phyloP scores from a whole-genome alignment of 768 basidiomycete genomes.

The Pleurotus platypus region DNA sequence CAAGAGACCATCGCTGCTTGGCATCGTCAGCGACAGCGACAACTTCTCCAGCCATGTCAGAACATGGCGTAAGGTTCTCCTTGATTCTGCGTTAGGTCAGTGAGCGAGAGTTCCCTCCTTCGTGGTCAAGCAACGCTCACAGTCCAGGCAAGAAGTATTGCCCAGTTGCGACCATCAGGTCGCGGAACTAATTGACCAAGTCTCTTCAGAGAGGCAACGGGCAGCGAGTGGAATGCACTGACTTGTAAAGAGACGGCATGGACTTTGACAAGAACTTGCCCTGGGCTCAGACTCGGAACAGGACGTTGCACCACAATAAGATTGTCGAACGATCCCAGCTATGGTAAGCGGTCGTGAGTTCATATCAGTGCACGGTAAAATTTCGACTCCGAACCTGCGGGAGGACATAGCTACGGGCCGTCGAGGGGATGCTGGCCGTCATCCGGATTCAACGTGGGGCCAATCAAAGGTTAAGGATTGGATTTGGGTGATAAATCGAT shows the following conservation, averaged over 20 bases:
- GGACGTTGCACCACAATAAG: slow-evolving; percentile 8
- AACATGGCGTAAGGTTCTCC: slow-evolving; percentile 4
- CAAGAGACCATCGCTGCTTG: slow-evolving; percentile 28
- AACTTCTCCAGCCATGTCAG: slow-evolving; percentile 41
- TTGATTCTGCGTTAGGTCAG: background rate
- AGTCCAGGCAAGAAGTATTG: slow-evolving; percentile 18
- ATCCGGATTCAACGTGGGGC: background rate
- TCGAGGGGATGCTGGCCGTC: background rate
- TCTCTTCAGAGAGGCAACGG: background rate
- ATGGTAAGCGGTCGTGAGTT: too few relatives aligned
- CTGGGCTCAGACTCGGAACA: slow-evolving; percentile 19
- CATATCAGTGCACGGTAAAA: too few relatives aligned
- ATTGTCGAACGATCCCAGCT: slow-evolving; percentile 8
- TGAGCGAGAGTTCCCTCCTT: background rate
- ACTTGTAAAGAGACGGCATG: slow-evolving; percentile 37
- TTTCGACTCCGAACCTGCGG: background rate
- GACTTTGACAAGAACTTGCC: slow-evolving; percentile 36
- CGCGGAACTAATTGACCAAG: slow-evolving; percentile 25
- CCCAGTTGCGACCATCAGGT: slow-evolving; percentile 28
- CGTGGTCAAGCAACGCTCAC: slow-evolving; percentile 10
- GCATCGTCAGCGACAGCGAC: slow-evolving; percentile 23
- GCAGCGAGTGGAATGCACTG: background rate
- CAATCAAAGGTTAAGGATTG: too few relatives aligned
- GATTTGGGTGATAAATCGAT: too few relatives aligned
- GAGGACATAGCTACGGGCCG: background rate